Base-by-base conservation (phyloP, 305 asterid species). In the Fraxinus paxiana region DNA sequence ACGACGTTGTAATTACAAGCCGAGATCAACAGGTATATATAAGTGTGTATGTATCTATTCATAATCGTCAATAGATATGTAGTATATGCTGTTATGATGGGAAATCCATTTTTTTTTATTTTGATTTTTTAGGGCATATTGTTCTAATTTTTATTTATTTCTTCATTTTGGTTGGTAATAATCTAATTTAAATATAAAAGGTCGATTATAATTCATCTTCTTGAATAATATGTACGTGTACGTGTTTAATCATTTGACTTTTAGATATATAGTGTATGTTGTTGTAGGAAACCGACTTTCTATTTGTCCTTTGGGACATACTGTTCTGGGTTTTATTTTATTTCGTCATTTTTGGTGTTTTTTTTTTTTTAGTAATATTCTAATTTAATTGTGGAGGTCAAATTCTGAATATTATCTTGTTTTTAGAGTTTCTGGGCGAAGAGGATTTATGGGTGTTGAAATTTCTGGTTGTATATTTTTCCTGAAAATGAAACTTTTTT, bases 11-110 rank as follows among this genome's bases (percentile, higher is more conserved):
- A 4, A 79, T 74, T 30, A 20, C 13, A 75, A 83, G 79, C 72
- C 61, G 46, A 13, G 69, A 48, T 74, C 78, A 82, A 46, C 37
- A 84, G 86, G 87, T 82, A 24, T 24, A 17, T 71, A 10, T 34
- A 31, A 67, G 30, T 10, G 31, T 2, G 70, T 22, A 9, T 63
- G n/a, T 20, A 0, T 63, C 8, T 61, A 63, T 61, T 61, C 33
- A 24, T 24, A 63, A 3, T 63, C 22, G 17, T 24, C 33, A 9
- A 65, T 9, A 1, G 5, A 10, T 65, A 26, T 26, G 8, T 26
- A 3, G 37, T 65, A 26, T 3, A 24, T 12, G 30, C 15, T 22
- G 33, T 22, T 7, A 61, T 61, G 31, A 20, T 22, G 4, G 6
- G 71, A 20, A 61, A 22, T 10, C n/a, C 12, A 22, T 48, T 48